These are phyloP conservation scores for Agapanthus africanus DNA, from an alignment of 106 monocot genomes.

Conservation along the genomic window DNA sequence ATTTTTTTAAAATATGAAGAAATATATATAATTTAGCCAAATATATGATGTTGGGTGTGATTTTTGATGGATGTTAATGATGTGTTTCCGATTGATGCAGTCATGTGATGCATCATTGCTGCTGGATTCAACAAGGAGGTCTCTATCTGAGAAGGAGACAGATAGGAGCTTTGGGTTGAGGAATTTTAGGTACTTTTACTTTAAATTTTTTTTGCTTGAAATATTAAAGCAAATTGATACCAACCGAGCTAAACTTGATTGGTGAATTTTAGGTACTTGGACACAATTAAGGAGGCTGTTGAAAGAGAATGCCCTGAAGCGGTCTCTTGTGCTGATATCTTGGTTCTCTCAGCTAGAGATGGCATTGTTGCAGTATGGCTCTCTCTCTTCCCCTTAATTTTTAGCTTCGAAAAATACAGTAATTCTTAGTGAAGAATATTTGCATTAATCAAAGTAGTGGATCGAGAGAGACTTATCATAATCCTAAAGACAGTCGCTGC, in stretches of 20 bases:
- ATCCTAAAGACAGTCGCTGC: too few species aligned
- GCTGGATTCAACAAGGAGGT: conserved; percentile 69
- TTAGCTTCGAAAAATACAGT: too few species aligned
- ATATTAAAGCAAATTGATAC: too few species aligned
- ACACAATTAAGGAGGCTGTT: conserved; percentile 74
- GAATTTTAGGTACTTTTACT: conserved; percentile 72
- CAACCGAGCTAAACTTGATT: too few species aligned
- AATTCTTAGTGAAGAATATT: too few species aligned
- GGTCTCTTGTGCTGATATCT: conserved; percentile 72
- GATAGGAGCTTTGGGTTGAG: conserved; percentile 85
- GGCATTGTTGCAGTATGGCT: conserved; percentile 51
- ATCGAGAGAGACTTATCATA: too few species aligned
- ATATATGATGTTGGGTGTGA: background rate
- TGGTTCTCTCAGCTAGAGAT: conserved; percentile 66
- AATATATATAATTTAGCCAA: too few species aligned
- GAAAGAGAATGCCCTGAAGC: conserved; percentile 86
- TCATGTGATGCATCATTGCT: conserved; percentile 80
- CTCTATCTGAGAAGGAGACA: conserved; percentile 70
- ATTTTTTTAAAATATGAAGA: too few species aligned
- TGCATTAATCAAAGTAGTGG: too few species aligned
- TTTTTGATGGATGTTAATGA: background rate
- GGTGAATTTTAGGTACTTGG: too few species aligned
- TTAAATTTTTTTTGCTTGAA: background rate
- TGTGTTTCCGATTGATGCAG: too few species aligned
- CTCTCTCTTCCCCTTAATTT: background rate